Base-by-base conservation (phyloP, 208 protist species). In the Leishmania martiniquensis region DNA sequence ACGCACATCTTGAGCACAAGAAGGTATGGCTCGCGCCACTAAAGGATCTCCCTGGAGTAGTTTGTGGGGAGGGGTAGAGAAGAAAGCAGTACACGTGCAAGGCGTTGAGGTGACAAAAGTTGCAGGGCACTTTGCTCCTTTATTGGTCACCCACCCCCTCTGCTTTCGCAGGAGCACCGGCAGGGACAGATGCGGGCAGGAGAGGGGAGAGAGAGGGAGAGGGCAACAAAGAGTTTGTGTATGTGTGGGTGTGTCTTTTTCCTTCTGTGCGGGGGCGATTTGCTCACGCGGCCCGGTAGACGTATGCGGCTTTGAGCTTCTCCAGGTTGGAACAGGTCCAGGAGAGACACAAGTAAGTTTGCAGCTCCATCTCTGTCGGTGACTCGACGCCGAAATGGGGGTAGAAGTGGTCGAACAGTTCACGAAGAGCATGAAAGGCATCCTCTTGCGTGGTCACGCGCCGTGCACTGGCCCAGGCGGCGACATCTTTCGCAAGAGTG, bases 331-430 rank as follows among this genome's bases (percentile, higher is more conserved):
- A 10, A 0, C 85, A 83, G 2, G 80, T 91, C 90, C 91, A 97
- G 5, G 62, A 81, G 68, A 93, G 76, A 22, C 86, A 68, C 51
- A 88, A 47, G 57, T 88, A 85, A 7, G 54, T 81, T 12, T 44
- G 51, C 22, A 89, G 81, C 70, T 91, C 90, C 75, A 90, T 87
- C 47, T 77, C 83, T 4, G 83, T 78, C 3, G 83, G 84, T 0
- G 75, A 42, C 3, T 82, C 82, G 15, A 91, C 71, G 54, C 91
- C 89, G 65, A 94, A 96, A n/a, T 39, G 77, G 1, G 89, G 83
- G 20, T 82, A 74, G 73, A 89, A 97, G n/a, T 90, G 65, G 1
- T 82, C 78, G 73, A 97, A 88, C 4, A 97, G 85, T 45, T 90
- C 80, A 39, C 76, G 45, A 77, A 97, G 73, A 22, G 89, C 91